A percentile compares a stretch with the other conserved stretches of the same genome.
Conservation (phyloP, 2,329 filamentous ascomycete species). For the Rhynchosporium secalis region DNA sequence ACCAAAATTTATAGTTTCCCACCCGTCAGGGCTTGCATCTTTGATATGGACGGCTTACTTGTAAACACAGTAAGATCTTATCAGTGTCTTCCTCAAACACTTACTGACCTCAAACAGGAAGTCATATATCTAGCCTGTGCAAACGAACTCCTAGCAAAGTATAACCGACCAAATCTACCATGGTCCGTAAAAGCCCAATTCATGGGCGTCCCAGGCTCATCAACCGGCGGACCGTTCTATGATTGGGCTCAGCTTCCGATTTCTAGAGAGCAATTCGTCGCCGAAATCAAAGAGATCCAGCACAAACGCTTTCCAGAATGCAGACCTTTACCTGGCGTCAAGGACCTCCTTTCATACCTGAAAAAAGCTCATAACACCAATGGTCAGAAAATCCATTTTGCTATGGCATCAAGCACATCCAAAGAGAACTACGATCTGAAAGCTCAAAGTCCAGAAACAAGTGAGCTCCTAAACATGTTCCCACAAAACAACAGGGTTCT, state of each 20-base stretch:
- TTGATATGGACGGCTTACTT: constrained; percentile 96
- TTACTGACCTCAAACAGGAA: constrained; percentile 44
- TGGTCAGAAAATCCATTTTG: constrained; percentile 63
- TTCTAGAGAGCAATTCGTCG: constrained; percentile 62
- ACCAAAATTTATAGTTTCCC: constrained; percentile 58
- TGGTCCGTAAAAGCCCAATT: constrained; percentile 92
- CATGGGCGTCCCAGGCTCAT: constrained; percentile 32
- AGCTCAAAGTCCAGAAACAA: constrained; percentile 47
- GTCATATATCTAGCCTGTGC: constrained; percentile 84
- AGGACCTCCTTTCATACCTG: constrained; percentile 63
- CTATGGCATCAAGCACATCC: constrained; percentile 72
- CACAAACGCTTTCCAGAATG: constrained; percentile 67
- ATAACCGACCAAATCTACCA: constrained; percentile 70
- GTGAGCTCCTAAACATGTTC: constrained; percentile 64
- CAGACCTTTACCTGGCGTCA: constrained; percentile 75
- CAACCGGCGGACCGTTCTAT: constrained; percentile 61
- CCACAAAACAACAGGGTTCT: constrained; percentile 67
- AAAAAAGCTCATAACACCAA: constrained; percentile 30
- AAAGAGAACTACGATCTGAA: constrained; percentile 44
- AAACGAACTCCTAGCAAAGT: constrained; percentile 76
- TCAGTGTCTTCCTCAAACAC: neutral
- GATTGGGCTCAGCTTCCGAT: constrained; percentile 86
- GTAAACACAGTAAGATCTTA: constrained; percentile 62
- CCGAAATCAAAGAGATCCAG: constrained; percentile 63
- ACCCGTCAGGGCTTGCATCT: constrained; percentile 83